phyloP scores from a whole-genome alignment of 2,329 filamentous ascomycete species.

The Colletotrichum horii region DNA sequence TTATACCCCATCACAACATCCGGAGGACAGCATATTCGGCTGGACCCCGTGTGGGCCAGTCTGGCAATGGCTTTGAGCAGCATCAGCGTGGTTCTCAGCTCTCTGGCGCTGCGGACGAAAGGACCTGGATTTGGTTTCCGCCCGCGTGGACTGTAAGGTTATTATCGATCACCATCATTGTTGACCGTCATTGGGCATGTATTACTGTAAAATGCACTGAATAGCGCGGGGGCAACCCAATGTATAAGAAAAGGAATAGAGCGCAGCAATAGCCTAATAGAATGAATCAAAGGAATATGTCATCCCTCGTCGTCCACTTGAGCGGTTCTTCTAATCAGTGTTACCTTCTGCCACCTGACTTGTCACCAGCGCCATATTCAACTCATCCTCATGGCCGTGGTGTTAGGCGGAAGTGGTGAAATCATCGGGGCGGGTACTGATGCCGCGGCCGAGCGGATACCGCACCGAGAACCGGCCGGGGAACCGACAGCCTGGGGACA shows the following conservation, averaged over 20 bases:
- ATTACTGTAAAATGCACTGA: background rate
- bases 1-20: conserved; percentile 64
- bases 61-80: conserved; percentile 93
- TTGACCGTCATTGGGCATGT: background rate
- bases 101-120: conserved; percentile 68
- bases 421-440: conserved; percentile 11
- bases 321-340: background rate
- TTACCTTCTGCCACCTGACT: background rate
- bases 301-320: background rate
- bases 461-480: conserved; percentile 8
- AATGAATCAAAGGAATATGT: background rate
- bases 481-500: conserved; percentile 13
- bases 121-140: conserved; percentile 51
- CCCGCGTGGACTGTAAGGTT: conserved; percentile 19
- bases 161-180: background rate
- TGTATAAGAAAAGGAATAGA: background rate
- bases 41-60: conserved; percentile 86
- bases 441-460: conserved; percentile 19
- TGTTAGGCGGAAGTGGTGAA: background rate
- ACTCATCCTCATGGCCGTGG: background rate
- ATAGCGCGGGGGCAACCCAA: background rate
- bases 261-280: background rate
- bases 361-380: background rate
- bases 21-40: conserved; percentile 59
- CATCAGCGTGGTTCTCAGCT: conserved; percentile 86